Evolutionary conservation across 2,329 filamentous ascomycete genomes (phyloP), one percentile per base, ranked within the genome.

Genomic region (Alternaria ventricosa): DNA sequence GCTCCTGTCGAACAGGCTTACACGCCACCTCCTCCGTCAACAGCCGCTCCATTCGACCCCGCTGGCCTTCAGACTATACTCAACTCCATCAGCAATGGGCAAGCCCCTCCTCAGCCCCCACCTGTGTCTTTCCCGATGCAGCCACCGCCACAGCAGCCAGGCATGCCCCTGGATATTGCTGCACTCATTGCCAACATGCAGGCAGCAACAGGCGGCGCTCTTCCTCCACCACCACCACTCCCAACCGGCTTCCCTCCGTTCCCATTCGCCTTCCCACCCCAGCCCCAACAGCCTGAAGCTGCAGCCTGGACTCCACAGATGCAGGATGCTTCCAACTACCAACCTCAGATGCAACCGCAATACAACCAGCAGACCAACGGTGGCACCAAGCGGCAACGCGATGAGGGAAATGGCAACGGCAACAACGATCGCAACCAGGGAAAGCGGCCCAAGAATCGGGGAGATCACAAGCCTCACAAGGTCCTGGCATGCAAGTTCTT

Each of bases 401-500:
- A 80, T 15, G 75, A 77, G 8, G 69, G 58, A 44, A 67, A 70
- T 27, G 74, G 60, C 55, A 70, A 71, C 44, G 70, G 70, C 46
- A 75, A 63, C 57, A 70, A 71, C 49, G 71, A 75, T 2, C 68
- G 68, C 22, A 69, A 72, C 6, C 88, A 89, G 59, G 91, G 89
- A 89, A 91, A 73, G 61, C 71, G 69, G 55, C 71, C 70, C 57
- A 77, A 75, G 59, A 66, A 64, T 15, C 66, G 61, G 5, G 55
- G 47, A 12, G 64, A 65, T 23, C 66, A 74, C n/a, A 68, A 72
- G 22, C 78, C 78, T 9, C 77, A 80, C 67, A 81, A 80, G 57
- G 75, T 80, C 7, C 68, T 78, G 73, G 85, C 89, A 6, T 93
- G 91, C 77, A 86, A 86, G 20, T 93, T 92, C 77, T 93, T 85